Conservation (phyloP, 2,329 filamentous ascomycete species). For the Fusarium torulosum region DNA sequence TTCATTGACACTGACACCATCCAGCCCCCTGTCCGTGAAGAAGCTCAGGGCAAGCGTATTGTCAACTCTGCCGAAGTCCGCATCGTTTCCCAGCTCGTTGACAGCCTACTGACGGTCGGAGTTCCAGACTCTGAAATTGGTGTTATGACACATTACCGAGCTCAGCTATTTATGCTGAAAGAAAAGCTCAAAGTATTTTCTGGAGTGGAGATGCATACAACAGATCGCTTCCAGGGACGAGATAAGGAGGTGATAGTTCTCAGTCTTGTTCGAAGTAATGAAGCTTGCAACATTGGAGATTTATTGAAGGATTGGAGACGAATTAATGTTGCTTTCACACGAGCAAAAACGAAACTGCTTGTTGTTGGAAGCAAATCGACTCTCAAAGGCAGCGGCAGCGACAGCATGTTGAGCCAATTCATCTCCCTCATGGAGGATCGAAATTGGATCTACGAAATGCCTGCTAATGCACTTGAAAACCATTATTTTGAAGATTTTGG, state of each 20-base stretch:
- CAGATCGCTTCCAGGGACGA: constrained; percentile 94
- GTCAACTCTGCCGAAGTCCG: constrained; percentile 87
- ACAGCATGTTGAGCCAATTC: constrained; percentile 83
- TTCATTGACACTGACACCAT: constrained; percentile 92
- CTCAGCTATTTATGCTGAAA: constrained; percentile 86
- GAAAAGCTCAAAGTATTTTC: constrained; percentile 72
- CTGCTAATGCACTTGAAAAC: constrained; percentile 70
- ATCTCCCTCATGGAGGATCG: constrained; percentile 80
- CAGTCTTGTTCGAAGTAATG: constrained; percentile 88
- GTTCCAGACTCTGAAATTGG: constrained; percentile 83
- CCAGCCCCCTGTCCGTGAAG: constrained; percentile 73
- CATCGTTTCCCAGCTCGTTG: constrained; percentile 83
- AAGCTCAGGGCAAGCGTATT: constrained; percentile 84
- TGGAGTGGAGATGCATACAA: constrained; percentile 92
- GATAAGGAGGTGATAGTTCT: constrained; percentile 95
- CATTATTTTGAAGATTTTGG: constrained; percentile 75
- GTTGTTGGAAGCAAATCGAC: constrained; percentile 87
- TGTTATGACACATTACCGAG: constrained; percentile 96
- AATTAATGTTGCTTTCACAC: constrained; percentile 95
- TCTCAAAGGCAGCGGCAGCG: constrained; percentile 76
- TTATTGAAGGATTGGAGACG: constrained; percentile 90
- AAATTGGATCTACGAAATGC: constrained; percentile 84
- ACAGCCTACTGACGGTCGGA: constrained; percentile 80
- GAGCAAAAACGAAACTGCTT: constrained; percentile 91
- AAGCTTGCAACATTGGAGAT: constrained; percentile 86